A percentile compares a stretch with the other conserved stretches of the same genome.
These are phyloP conservation scores for Zalerion maritima DNA, from an alignment of 495 filamentous ascomycete species.

Conservation along the genomic window DNA sequence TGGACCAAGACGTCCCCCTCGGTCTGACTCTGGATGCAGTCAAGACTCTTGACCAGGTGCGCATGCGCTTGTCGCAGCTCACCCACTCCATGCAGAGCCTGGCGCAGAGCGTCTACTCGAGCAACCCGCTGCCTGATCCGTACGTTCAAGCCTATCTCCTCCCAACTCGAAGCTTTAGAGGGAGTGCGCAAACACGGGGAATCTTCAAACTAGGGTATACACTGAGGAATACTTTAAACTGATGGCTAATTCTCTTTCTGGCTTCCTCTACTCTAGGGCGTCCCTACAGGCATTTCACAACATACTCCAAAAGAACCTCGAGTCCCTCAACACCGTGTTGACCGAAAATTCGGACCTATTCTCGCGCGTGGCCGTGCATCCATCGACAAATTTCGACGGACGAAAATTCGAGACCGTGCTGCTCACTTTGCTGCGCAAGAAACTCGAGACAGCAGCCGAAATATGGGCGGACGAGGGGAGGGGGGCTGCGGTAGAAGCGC, in stretches of 20 bases:
- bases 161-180: too few species aligned
- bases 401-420: constrained; percentile 51
- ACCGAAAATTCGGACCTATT: constrained; percentile 45
- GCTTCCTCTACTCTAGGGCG: constrained; percentile 34
- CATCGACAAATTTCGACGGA: constrained; percentile 60
- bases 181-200: too few species aligned
- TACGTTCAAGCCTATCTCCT: too few species aligned
- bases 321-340: constrained; percentile 42
- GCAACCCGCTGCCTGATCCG: constrained; percentile 23
- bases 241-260: too few species aligned
- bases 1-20: constrained; percentile 31
- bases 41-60: constrained; percentile 58
- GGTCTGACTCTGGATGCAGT: constrained; percentile 43
- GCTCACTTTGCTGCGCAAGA: constrained; percentile 57
- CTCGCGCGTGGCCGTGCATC: constrained; percentile 50
- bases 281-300: constrained; percentile 53
- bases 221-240: too few species aligned
- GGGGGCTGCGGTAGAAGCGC: background rate
- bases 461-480: constrained; percentile 50
- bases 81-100: constrained; percentile 51
- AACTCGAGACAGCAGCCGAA: constrained; percentile 61
- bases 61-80: constrained; percentile 56
- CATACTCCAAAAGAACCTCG: constrained; percentile 51
- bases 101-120: constrained; percentile 19
- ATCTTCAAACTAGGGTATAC: too few species aligned